phyloP scores from a whole-genome alignment of 2,329 filamentous ascomycete species.

The Talaromyces sp. region DNA sequence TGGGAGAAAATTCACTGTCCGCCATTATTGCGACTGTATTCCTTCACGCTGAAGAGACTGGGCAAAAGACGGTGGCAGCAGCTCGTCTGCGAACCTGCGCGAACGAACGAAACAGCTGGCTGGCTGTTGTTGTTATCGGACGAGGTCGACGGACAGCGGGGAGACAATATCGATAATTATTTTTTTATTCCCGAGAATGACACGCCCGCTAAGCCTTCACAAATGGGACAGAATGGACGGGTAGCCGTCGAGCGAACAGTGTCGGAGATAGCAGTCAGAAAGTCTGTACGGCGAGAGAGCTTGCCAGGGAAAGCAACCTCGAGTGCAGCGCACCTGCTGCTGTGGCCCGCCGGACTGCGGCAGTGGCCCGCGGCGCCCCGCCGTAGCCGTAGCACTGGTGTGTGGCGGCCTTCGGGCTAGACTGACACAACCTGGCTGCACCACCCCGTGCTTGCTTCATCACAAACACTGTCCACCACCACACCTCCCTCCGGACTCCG shows the following conservation, averaged over 20 bases:
- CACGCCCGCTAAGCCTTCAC: not conserved
- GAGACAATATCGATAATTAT: not conserved
- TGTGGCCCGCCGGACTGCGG: not conserved
- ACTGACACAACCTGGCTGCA: conserved; percentile 14
- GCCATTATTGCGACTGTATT: conserved; percentile 27
- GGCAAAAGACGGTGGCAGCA: not conserved
- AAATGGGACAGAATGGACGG: not conserved
- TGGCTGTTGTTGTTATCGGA: not conserved
- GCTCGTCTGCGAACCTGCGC: not conserved
- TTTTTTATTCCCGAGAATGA: not conserved
- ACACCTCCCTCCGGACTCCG: conserved; percentile 7
- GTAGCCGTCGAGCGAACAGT: not conserved
- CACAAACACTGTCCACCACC: conserved; percentile 8
- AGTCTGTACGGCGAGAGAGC: no score
- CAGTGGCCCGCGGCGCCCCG: conserved; percentile 14
- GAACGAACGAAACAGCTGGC: not conserved
- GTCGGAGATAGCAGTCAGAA: not conserved
- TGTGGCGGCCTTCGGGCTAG: conserved; percentile 16
- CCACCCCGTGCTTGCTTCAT: conserved; percentile 17
- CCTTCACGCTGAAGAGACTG: conserved; percentile 2
- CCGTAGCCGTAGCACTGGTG: conserved; percentile 12
- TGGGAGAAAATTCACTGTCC: conserved; percentile 51
- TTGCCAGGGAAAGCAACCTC: not conserved
- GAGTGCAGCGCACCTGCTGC: not conserved
- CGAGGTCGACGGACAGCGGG: not conserved